phyloP scores from a whole-genome alignment of 1,284 basidiomycete species.

The Cryptococcus sp. region DNA sequence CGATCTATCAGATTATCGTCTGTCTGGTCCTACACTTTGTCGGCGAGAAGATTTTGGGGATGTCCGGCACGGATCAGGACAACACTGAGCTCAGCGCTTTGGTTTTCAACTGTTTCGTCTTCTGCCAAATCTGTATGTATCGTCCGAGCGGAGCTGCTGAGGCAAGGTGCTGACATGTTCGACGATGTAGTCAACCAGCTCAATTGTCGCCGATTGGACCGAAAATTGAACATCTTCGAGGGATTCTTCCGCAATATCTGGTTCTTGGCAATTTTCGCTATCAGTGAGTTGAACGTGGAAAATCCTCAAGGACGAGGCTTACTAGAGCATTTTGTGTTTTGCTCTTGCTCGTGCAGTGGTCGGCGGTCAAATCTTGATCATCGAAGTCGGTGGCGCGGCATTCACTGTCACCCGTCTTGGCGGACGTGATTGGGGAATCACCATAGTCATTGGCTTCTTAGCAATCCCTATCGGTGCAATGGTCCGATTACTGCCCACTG shows the following conservation, averaged over 20 bases:
- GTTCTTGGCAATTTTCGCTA: conserved; percentile 81
- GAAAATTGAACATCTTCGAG: conserved; percentile 83
- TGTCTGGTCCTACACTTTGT: conserved; percentile 88
- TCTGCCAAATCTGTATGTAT: conserved; percentile 74
- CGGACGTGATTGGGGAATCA: conserved; percentile 90
- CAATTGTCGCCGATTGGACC: conserved; percentile 85
- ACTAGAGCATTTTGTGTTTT: no score
- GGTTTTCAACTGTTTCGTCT: conserved; percentile 96
- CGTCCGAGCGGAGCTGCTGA: background rate
- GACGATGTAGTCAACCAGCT: conserved; percentile 68
- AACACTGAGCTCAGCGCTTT: conserved; percentile 69
- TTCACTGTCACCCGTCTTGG: conserved; percentile 83
- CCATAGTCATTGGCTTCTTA: conserved; percentile 74
- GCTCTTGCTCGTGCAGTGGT: conserved; percentile 62
- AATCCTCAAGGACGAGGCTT: no score
- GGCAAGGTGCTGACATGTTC: background rate
- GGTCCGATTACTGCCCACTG: conserved; percentile 79
- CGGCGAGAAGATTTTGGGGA: conserved; percentile 70
- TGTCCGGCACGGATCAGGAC: conserved; percentile 52
- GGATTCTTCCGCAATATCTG: conserved; percentile 79
- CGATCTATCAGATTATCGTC: conserved; percentile 80
- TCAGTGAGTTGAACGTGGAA: conserved; percentile 48
- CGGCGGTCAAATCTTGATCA: conserved; percentile 81
- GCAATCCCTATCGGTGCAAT: conserved; percentile 85
- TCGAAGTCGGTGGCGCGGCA: conserved; percentile 86